Evolutionary conservation across 495 filamentous ascomycete species (phyloP).

Genomic region (Friedmanniomyces simplex): DNA sequence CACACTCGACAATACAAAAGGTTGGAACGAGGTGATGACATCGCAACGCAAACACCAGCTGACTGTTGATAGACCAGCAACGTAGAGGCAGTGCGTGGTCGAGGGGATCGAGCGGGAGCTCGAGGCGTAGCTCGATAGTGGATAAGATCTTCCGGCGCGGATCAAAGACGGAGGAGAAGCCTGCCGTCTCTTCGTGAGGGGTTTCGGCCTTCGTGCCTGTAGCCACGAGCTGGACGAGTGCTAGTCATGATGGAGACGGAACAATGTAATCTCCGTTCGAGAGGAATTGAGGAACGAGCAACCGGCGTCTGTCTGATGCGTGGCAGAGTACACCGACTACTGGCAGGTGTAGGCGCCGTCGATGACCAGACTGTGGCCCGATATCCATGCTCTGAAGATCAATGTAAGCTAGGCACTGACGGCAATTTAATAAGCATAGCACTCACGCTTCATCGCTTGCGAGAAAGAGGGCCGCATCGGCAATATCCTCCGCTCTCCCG

Average conservation of each 20-base stretch:
- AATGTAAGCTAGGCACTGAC: not conserved
- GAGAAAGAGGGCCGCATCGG: slow-evolving; percentile 22
- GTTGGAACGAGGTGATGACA: not conserved
- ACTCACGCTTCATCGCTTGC: slow-evolving; percentile 23
- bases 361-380: slow-evolving; percentile 13
- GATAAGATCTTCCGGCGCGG: slow-evolving; percentile 9
- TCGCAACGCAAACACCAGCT: not conserved
- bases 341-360: slow-evolving; percentile 16
- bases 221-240: not conserved
- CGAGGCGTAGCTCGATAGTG: slow-evolving; percentile 7
- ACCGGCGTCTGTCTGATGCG: not conserved
- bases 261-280: too few species aligned
- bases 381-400: slow-evolving; percentile 6
- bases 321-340: not conserved
- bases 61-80: not conserved
- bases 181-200: not conserved
- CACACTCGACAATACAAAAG: not conserved
- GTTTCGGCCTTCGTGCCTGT: not conserved
- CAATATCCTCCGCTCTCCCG: slow-evolving; percentile 20
- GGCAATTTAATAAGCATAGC: not conserved
- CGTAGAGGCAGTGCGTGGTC: slow-evolving; percentile 14
- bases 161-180: slow-evolving; percentile 4
- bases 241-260: too few species aligned
- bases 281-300: too few species aligned
- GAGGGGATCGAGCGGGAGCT: not conserved